Conservation (phyloP, 116 monocot species). For the Posidonia oceanica region DNA sequence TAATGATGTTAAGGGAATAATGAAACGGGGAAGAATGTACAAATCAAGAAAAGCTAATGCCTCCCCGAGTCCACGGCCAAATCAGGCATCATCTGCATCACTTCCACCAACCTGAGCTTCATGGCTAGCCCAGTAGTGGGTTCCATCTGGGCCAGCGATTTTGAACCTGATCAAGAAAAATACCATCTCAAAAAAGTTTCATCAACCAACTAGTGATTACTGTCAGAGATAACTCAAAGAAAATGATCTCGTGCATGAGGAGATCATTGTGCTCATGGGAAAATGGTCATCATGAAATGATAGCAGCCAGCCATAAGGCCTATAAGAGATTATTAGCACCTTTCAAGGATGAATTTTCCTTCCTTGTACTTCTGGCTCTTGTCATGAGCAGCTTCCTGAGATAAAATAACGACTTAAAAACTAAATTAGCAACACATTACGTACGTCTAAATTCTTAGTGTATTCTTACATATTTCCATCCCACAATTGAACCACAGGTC, state of each 20-base stretch:
- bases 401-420: not conserved
- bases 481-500: constrained; percentile 80
- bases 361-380: constrained; percentile 96
- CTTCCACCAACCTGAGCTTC: constrained; percentile 38
- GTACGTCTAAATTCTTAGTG: no score
- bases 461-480: constrained; percentile 91
- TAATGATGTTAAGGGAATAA: no score
- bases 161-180: no score
- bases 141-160: constrained; percentile 22
- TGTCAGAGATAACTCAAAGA: no score
- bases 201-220: no score
- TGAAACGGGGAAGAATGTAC: constrained; percentile 9
- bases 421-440: not conserved
- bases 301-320: no score
- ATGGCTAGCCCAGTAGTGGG: constrained; percentile 29
- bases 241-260: no score
- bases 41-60: constrained; percentile 4
- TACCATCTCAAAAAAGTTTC: no score
- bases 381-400: constrained; percentile 69
- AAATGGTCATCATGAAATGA: no score
- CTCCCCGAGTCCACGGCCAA: not conserved
- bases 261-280: no score
- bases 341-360: constrained; percentile 94
- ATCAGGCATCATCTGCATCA: constrained; percentile 62
- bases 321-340: constrained; percentile 21